These are phyloP conservation scores for Aschersonia sp. DNA, from an alignment of 2,329 filamentous ascomycete genomes.

Conservation along the genomic window DNA sequence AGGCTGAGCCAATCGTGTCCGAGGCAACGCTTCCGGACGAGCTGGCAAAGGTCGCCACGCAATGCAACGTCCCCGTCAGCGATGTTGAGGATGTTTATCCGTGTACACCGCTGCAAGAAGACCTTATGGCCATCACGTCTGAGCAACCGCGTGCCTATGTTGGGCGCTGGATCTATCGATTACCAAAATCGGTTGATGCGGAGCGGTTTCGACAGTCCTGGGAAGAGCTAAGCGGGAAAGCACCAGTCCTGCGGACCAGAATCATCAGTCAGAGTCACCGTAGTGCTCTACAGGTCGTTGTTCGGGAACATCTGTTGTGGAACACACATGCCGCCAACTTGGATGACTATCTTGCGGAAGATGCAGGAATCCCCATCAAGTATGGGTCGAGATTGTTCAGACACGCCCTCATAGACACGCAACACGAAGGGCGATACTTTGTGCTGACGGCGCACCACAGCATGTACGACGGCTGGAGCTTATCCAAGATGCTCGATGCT, in stretches of 20 bases:
- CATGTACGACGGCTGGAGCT: slow-evolving; percentile 42
- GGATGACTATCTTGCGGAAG: slow-evolving; percentile 23
- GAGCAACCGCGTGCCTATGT: slow-evolving; percentile 37
- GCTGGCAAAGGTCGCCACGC: neutral
- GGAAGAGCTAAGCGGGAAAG: slow-evolving; percentile 20
- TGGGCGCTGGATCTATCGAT: slow-evolving; percentile 24
- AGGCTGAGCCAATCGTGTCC: neutral
- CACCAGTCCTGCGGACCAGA: slow-evolving; percentile 30
- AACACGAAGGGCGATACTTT: slow-evolving; percentile 22
- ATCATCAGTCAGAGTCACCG: slow-evolving; percentile 29
- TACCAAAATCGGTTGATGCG: slow-evolving; percentile 23
- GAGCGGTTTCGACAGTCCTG: slow-evolving; percentile 27
- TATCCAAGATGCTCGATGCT: slow-evolving; percentile 33
- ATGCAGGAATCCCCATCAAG: slow-evolving; percentile 25
- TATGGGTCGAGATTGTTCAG: slow-evolving; percentile 30
- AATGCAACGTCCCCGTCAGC: neutral
- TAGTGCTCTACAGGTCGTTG: slow-evolving; percentile 32
- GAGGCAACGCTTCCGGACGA: neutral
- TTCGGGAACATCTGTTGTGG: slow-evolving; percentile 23
- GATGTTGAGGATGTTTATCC: slow-evolving; percentile 1
- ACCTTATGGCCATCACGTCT: slow-evolving; percentile 21
- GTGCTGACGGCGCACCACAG: slow-evolving; percentile 42
- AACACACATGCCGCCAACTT: too few relatives aligned
- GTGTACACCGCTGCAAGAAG: slow-evolving; percentile 1
- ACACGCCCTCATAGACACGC: slow-evolving; percentile 25